Conservation (phyloP, 2,329 filamentous ascomycete species). For the Trichoderma semiorbis region DNA sequence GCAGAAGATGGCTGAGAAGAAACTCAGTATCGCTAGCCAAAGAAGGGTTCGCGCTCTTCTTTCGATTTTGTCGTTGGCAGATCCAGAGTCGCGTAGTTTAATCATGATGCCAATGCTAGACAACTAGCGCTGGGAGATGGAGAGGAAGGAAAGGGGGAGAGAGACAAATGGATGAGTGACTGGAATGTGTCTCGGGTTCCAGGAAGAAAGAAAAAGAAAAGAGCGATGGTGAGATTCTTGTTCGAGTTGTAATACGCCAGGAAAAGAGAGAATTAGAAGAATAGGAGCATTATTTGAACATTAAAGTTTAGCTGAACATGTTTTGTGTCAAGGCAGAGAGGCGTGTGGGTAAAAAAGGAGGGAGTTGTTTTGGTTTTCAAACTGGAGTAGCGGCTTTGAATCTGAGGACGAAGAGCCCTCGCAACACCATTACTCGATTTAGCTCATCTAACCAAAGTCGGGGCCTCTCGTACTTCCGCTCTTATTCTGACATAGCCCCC, state of each 20-base stretch:
- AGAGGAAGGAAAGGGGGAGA: background rate
- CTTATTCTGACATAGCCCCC: constrained; percentile 1
- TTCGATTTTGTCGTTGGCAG: background rate
- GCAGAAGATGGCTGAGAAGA: constrained; percentile 18
- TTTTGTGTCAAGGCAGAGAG: background rate
- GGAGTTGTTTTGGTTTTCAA: background rate
- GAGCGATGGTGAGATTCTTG: background rate
- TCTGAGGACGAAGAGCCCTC: background rate
- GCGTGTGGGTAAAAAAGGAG: background rate
- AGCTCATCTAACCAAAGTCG: background rate
- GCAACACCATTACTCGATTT: background rate
- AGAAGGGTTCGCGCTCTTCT: constrained; percentile 8
- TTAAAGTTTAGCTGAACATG: constrained; percentile 7
- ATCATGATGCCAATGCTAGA: constrained; percentile 4
- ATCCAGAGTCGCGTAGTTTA: background rate
- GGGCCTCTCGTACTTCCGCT: constrained; percentile 3
- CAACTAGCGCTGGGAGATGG: background rate
- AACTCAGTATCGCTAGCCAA: constrained; percentile 11
- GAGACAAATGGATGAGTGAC: background rate
- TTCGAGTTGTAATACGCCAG: background rate
- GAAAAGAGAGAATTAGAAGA: background rate
- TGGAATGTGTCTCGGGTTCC: background rate
- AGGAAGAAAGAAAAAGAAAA: background rate
- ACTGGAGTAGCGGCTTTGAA: background rate
- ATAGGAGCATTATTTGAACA: background rate